phyloP scores from a whole-genome alignment of 2,329 filamentous ascomycete species.

The Fusarium begoniae region DNA sequence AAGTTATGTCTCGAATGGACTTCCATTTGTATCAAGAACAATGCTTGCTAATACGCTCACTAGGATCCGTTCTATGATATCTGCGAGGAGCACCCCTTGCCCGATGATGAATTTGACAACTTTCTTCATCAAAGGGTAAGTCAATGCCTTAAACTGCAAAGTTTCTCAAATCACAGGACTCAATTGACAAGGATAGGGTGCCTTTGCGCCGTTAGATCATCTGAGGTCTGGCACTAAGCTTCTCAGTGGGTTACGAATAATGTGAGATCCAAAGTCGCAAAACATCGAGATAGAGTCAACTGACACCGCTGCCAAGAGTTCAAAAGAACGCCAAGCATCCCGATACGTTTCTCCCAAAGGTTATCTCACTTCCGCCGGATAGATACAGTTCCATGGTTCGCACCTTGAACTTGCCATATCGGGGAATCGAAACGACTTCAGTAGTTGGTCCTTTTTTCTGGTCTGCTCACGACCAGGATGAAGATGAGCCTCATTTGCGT shows the following conservation, averaged over 20 bases:
- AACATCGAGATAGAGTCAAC: neutral
- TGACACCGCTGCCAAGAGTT: conserved; percentile 51
- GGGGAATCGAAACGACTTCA: conserved; percentile 66
- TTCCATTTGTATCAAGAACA: neutral
- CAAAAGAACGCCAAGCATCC: conserved; percentile 65
- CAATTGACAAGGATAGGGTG: conserved; percentile 54
- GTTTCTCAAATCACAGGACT: neutral
- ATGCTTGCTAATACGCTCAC: conserved; percentile 2
- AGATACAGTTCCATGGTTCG: conserved; percentile 66
- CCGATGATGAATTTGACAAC: conserved; percentile 65
- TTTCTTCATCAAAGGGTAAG: conserved; percentile 62
- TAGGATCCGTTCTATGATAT: conserved; percentile 62
- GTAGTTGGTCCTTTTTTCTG: conserved; percentile 73
- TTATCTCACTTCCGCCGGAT: conserved; percentile 61
- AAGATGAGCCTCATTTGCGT: conserved; percentile 66
- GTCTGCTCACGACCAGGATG: conserved; percentile 65
- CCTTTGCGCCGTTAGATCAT: conserved; percentile 58
- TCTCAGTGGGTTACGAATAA: conserved; percentile 61
- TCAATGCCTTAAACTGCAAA: neutral
- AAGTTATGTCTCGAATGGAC: conserved; percentile 34
- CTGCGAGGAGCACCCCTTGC: conserved; percentile 61
- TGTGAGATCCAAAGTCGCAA: conserved; percentile 54
- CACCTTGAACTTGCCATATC: conserved; percentile 62
- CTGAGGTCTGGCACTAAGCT: conserved; percentile 55
- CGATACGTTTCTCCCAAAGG: conserved; percentile 66